Evolutionary conservation across 371 early-diverging fungal species (phyloP), one percentile per base, ranked within the genome.

Genomic region (Mucor saturninus): DNA sequence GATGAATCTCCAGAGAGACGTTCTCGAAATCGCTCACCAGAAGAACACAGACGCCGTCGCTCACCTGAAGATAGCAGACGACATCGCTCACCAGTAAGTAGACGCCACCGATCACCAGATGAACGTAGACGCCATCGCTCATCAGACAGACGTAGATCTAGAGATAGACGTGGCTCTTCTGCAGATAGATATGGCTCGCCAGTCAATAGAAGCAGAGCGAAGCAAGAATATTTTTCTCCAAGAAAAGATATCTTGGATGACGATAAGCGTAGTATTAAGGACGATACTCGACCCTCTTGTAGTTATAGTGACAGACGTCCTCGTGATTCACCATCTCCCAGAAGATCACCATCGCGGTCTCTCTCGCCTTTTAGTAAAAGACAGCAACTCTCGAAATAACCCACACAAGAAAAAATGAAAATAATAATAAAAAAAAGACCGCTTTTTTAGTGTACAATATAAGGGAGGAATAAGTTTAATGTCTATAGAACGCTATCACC

Each of bases 291-390:
- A 35, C 8, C 35, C 8, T 35, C 35, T 35, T 35, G 35, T 35
- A 35, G 8, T 8, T 35, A 35, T 35, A 42, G 14, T 29, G 43
- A 30, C 5, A 31, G 35, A 56, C 42, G 14, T 42, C 42, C 10
- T 1, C 42, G 42, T n/a, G 4, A 42, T 42, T 42, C 42, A 42
- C 42, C 42, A 4, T 10, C 30, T 11, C 52, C 15, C 15, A 15
- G 15, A 42, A 30, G 37, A 13, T 2, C 26, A 3, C 15, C 58
- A n/a, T 11, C 38, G 6, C 31, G 56, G 38, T 66, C 66, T 6
- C 56, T 66, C 6, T 66, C 66, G n/a, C 66, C 66, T 45, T 66
- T 56, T 38, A 66, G 56, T 30, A 66, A 56, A 55, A 15, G 66
- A 48, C 37, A 56, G 11, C 28, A 15, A 38, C 29, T 62, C n/a